phyloP scores from a whole-genome alignment of 2,329 filamentous ascomycete genomes.

The Colletotrichum horii region DNA sequence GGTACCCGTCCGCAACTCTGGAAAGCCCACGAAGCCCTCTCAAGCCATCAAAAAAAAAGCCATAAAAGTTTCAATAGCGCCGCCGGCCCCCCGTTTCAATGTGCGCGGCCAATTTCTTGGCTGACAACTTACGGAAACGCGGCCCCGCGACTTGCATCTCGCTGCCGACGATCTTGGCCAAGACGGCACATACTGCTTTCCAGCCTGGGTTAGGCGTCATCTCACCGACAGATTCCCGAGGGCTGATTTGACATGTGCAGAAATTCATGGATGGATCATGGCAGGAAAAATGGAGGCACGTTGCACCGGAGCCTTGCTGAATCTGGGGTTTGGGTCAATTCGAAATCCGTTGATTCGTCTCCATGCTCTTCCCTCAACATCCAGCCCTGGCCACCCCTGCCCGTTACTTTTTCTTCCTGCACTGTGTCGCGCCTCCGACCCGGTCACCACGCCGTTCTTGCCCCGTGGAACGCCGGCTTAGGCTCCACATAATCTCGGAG shows the following conservation, averaged over 20 bases:
- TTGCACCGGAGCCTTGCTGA: not conserved
- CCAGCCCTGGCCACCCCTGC: not conserved
- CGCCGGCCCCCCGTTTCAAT: not conserved
- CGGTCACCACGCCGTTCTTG: not conserved
- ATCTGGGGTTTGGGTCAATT: not conserved
- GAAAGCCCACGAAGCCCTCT: not conserved
- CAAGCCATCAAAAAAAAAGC: not conserved
- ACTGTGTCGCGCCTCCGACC: not conserved
- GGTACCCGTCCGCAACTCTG: not conserved
- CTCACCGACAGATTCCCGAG: not conserved
- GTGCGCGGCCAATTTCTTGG: not conserved
- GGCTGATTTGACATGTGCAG: not conserved
- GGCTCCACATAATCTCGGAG: constrained; percentile 1
- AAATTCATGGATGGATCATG: not conserved
- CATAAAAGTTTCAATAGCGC: not conserved
- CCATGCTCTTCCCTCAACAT: not conserved
- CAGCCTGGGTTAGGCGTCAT: not conserved
- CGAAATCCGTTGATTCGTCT: not conserved
- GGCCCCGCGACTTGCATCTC: not conserved
- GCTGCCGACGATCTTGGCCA: not conserved
- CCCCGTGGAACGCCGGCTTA: not conserved
- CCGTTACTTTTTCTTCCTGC: not conserved
- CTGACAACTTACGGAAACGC: not conserved
- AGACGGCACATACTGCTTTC: not conserved
- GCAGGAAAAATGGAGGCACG: not conserved